Base-by-base conservation (phyloP, 1,139 yeast genomes). In the Hemisphaericaspora xylofermentans region DNA sequence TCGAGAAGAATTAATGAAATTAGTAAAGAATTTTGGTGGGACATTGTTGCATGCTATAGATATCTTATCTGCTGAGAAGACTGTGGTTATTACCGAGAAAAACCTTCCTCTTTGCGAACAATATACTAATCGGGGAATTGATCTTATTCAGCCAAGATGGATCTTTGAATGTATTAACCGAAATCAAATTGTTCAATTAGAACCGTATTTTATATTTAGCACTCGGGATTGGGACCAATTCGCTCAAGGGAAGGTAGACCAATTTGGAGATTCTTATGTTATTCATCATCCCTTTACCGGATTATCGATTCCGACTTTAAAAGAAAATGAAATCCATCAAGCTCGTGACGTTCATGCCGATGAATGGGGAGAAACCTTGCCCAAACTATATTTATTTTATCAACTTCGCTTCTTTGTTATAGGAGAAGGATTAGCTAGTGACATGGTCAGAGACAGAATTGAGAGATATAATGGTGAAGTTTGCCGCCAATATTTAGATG, bases 141-240 rank as follows among this genome's bases (percentile, higher is more conserved):
- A 84, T 52, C 68, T 91, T 1, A 56, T 88, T 6, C 71, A 63
- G 41, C 91, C 95, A 1, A 60, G 61, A 15, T 93, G 96, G 95
- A 58, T 88, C 6, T 65, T 79, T 35, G 89, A 86, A 48, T 80
- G 95, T 51, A 63, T 87, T 3, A 53, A 61, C 12, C 60, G 68
- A 16, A 53, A 61, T 0, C 47, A 54, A 2, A 41, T 82, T 2
- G 60, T 88, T 1, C 75, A 74, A 1, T 51, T 84, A 9, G 95
- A 88, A 50, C 84, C 88, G 0, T 54, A 60, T 8, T 80, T 86
- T 53, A 63, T 84, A 29, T 71, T 76, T 35, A 50, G 47, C 27
- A 52, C 63, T 32, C 42, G 36, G 6, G 47, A 45, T 35, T 42
- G 56, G 13, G 47, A 42, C 0, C 34, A 26, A 22, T 43, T 36